Base-by-base conservation (phyloP, 108 stramenopile genomes). In the Parietichytrium sp. region DNA sequence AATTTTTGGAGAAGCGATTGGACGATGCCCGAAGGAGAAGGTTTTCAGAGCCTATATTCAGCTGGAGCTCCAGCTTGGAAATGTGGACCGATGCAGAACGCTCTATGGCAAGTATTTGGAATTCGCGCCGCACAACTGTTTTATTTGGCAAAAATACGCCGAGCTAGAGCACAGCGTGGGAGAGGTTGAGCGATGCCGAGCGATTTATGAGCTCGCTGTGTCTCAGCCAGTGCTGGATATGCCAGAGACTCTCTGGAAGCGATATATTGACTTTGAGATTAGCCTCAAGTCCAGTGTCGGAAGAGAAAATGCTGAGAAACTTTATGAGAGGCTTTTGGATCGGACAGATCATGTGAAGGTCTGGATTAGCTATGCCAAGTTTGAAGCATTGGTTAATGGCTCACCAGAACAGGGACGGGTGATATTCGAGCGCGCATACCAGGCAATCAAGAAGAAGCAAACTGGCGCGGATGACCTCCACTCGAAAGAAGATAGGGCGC, bases 231-330 rank as follows among this genome's bases (percentile, higher is more conserved):
- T 89, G 30, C 90, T 99, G 38, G 98, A 99, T 84, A 96, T 95
- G 95, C 98, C 98, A 31, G 98, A 99, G 83, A 85, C 93, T 49
- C 84, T 97, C 33, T 99, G 98, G 98, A 97, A 97, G 84, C 88
- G 87, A 27, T 98, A 94, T 85, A 97, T 99, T 82, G 98, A 99
- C 87, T 95, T 98, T 81, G 97, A 99, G 89, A 94, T 96, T 51
- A 6, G 20, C 7, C 29, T 80, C 30, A 93, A 94, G 84, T 90
- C 91, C 4, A 91, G 94, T 79, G 20, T 0, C 33, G 45, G 3
- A n/a, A 18, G 51, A 20, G 82, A 49, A 3, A 88, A 91, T 42
- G 94, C 90, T 45, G 91, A 96, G 54, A 52, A 79, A 51, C 86
- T 99, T 6, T 99, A 93, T 84, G 90, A 96, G 81, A 87, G 98